Evolutionary conservation across 2,329 filamentous ascomycete species (phyloP).

Genomic region (Talaromyces islandicus): DNA sequence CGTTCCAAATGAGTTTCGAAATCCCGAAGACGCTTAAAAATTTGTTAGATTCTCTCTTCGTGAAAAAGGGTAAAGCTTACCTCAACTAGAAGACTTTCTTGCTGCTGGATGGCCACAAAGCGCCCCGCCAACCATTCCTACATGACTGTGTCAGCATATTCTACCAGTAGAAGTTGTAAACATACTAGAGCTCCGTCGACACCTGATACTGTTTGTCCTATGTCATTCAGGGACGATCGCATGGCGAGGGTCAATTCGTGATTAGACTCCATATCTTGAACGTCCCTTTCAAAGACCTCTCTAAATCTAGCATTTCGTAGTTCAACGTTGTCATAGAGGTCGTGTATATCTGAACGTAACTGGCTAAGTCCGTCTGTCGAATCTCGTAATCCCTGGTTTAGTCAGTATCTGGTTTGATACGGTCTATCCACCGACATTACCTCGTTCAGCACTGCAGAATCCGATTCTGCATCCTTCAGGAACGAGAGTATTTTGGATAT

Average conservation of each 20-base stretch:
- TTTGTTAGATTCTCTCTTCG: constrained; percentile 14
- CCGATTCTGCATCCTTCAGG: constrained; percentile 15
- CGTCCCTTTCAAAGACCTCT: constrained; percentile 21
- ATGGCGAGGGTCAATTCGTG: constrained; percentile 25
- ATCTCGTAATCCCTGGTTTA: constrained; percentile 25
- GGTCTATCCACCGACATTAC: constrained; percentile 12
- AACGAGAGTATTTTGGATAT: constrained; percentile 16
- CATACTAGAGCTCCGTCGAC: constrained; percentile 32
- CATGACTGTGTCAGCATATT: neutral
- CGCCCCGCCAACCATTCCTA: constrained; percentile 28
- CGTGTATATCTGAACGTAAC: constrained; percentile 20
- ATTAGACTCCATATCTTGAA: constrained; percentile 16
- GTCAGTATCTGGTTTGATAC: constrained; percentile 1
- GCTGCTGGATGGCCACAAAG: constrained; percentile 23
- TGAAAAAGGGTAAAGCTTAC: constrained; percentile 12
- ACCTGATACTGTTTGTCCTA: constrained; percentile 24
- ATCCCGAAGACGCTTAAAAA: constrained; percentile 25
- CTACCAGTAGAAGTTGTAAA: neutral
- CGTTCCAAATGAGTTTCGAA: constrained; percentile 28
- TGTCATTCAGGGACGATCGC: constrained; percentile 24
- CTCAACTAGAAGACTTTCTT: constrained; percentile 29
- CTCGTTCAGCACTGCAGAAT: constrained; percentile 16
- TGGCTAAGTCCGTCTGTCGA: constrained; percentile 18
- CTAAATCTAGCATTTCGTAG: constrained; percentile 21
- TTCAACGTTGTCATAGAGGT: constrained; percentile 22